Percentiles rank a stretch among this genome's conserved stretches.
These are phyloP conservation scores for Knoxia roxburghii DNA, from an alignment of 257 asterid genomes.

Conservation along the genomic window DNA sequence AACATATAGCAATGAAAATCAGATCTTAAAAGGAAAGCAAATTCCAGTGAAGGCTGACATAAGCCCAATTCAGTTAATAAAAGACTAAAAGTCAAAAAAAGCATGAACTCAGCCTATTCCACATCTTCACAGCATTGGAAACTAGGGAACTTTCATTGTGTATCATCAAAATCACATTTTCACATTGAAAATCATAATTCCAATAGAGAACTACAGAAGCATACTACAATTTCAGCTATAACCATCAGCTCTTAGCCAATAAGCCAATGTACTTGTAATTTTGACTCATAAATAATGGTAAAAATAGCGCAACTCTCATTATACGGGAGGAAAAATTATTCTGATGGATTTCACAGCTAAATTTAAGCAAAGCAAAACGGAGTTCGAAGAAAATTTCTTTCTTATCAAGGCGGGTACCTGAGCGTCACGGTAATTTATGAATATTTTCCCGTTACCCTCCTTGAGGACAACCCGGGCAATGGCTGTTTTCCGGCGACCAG, in stretches of 20 bases:
- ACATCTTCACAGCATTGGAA: neutral
- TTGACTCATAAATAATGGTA: no score
- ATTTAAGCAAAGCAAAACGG: no score
- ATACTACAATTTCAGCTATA: neutral
- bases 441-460: no score
- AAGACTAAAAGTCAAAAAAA: neutral
- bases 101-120: neutral
- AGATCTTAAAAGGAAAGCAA: neutral
- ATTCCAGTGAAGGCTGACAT: neutral
- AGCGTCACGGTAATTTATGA: conserved; percentile 89
- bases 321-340: no score
- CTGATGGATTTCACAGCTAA: no score
- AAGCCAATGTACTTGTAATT: neutral
- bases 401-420: no score
- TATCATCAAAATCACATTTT: neutral
- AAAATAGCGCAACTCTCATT: no score
- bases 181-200: neutral
- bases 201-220: neutral
- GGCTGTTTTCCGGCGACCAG: conserved; percentile 87
- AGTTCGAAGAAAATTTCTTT: no score
- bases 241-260: neutral
- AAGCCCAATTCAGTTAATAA: neutral
- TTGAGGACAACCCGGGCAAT: no score
- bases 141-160: neutral
- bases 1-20: neutral